Base-by-base conservation (phyloP, 2,329 filamentous ascomycete genomes). In the Coniochaeta pulveracea region DNA sequence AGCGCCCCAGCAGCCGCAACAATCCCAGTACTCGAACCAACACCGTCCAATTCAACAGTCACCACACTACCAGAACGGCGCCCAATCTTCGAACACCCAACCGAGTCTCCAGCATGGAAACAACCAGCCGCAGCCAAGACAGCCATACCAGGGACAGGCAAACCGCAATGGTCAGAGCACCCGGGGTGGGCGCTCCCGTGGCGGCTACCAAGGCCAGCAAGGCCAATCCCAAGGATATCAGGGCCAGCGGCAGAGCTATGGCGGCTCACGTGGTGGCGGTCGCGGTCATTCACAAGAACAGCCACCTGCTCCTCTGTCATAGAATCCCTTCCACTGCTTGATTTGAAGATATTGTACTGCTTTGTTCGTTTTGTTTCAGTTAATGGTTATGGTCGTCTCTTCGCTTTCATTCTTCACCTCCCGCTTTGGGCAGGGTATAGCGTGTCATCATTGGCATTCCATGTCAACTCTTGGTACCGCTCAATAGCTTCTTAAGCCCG, bases 71-170 rank as follows among this genome's bases (percentile, higher is more conserved):
- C 54, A 61, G 34, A 61, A 58, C 37, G 51, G 52, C n/a, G 24
- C 36, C 6, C 39, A 35, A n/a, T 19, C 38, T 5, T 33, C 40
- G 6, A 40, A 35, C 18, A 38, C 37, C 34, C 38, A 49, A 46
- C 27, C 56, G n/a, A n/a, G n/a, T n/a, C n/a, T n/a, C n/a, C n/a
- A n/a, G n/a, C n/a, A n/a, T n/a, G n/a, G n/a, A n/a, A n/a, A n/a
- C n/a, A n/a, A n/a, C n/a, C n/a, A n/a, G n/a, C n/a, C n/a, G n/a
- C n/a, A n/a, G n/a, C n/a, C n/a, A 55, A 26, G 55, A 57, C 34
- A 59, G 54, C 30, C 55, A 54, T 60, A 57, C 40, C 56, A 60
- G 42, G 52, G 55, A n/a, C n/a, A n/a, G n/a, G n/a, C n/a, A 24
- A 53, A 58, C 27, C 52, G 57, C 28, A 19, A 19, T 19, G 56